Evolutionary conservation across 768 basidiomycete genomes (phyloP).

Genomic region (Leccinellum luteum): DNA sequence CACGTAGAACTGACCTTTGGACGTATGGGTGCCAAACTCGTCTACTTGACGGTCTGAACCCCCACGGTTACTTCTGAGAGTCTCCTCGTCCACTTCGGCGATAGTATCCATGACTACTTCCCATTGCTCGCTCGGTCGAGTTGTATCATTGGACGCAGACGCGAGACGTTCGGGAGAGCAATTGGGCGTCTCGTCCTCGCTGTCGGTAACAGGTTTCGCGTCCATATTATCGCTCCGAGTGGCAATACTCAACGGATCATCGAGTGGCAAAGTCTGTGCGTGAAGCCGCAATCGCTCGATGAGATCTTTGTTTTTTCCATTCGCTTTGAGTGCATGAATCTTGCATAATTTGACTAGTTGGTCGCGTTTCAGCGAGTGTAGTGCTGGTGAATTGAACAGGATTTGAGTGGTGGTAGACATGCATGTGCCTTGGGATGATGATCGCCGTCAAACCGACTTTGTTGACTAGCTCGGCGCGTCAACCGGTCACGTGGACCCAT

Average conservation of each 20-base stretch:
- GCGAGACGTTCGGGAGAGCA: conserved; percentile 15
- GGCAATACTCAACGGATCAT: conserved; percentile 54
- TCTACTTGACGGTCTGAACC: conserved; percentile 37
- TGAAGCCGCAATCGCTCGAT: conserved; percentile 66
- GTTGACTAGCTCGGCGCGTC: conserved; percentile 17
- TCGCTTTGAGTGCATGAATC: conserved; percentile 73
- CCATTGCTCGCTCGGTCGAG: conserved; percentile 79
- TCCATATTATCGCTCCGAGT: conserved; percentile 45
- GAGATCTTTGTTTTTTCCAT: conserved; percentile 76
- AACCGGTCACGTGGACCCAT: conserved; percentile 17
- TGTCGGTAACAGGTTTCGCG: conserved; percentile 29
- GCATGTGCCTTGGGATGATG: neutral
- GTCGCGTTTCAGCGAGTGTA: conserved; percentile 80
- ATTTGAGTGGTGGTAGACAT: conserved; percentile 79
- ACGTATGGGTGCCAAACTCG: conserved; percentile 73
- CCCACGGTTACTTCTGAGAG: conserved; percentile 43
- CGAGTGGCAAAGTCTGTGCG: conserved; percentile 59
- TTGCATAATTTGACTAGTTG: conserved; percentile 87
- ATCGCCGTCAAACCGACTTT: conserved; percentile 6
- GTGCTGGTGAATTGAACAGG: conserved; percentile 78
- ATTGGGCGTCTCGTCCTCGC: conserved; percentile 31
- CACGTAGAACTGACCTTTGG: conserved; percentile 50
- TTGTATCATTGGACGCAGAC: conserved; percentile 22
- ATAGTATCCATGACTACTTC: conserved; percentile 85
- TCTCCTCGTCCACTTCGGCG: conserved; percentile 57